Evolutionary conservation across 306 rosid genomes (phyloP).

Genomic region (Fragaria ananassa): DNA sequence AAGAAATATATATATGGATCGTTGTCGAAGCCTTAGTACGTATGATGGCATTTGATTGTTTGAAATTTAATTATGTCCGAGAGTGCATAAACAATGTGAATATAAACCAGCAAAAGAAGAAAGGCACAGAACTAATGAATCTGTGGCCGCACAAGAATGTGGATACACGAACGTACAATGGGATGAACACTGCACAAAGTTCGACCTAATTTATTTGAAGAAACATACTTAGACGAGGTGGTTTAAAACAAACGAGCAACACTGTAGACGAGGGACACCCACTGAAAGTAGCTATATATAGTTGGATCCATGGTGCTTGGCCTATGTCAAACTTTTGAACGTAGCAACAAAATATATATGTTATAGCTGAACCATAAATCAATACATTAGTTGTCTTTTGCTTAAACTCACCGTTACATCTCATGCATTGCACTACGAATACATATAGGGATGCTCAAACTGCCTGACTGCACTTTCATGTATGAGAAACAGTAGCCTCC

Average conservation of each 20-base stretch:
- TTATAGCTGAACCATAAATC: no score
- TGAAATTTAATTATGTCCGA: neutral
- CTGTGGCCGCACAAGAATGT: neutral
- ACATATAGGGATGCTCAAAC: neutral
- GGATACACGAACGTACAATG: neutral
- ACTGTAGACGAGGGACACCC: constrained; percentile 3
- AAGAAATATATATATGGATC: no score
- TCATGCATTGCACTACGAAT: neutral
- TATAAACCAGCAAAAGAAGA: no score
- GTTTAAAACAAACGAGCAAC: neutral
- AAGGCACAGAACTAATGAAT: neutral
- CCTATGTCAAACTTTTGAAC: neutral
- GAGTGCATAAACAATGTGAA: neutral
- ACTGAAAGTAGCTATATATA: neutral
- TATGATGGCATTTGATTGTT: no score
- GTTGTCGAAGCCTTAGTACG: no score
- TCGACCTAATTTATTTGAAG: neutral
- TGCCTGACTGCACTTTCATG: neutral
- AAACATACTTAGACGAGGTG: constrained; percentile 4
- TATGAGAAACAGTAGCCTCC: neutral
- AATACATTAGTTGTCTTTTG: neutral
- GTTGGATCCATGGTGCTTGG: neutral
- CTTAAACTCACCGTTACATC: neutral
- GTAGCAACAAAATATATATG: no score
- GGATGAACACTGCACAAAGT: neutral